phyloP scores from a whole-genome alignment of 176 grass and related monocot genomes.

The Oropetium thomaeum region DNA sequence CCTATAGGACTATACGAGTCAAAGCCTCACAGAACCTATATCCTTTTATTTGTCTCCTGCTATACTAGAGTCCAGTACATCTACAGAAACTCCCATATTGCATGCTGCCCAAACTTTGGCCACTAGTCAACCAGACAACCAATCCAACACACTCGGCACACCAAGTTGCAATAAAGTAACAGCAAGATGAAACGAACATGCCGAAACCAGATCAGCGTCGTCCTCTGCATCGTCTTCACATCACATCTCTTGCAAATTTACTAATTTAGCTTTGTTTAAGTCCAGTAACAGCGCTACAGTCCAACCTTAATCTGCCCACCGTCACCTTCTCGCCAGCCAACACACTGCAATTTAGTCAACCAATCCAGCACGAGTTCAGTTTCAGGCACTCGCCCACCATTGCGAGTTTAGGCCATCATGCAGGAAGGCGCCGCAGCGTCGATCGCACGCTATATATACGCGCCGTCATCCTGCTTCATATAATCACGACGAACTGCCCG shows the following conservation, averaged over 20 bases:
- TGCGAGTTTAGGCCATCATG: no score
- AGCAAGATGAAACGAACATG: slow-evolving; percentile 23
- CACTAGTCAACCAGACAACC: neutral
- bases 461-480: neutral
- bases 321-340: slow-evolving; percentile 9
- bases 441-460: slow-evolving; percentile 39
- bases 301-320: slow-evolving; percentile 34
- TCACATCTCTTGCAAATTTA: neutral
- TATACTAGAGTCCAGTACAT: neutral
- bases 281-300: neutral
- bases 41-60: neutral
- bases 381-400: neutral
- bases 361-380: slow-evolving; percentile 36
- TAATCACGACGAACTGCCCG: neutral
- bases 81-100: neutral
- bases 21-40: neutral
- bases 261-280: neutral
- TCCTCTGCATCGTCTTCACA: neutral
- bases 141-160: neutral
- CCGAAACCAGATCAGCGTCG: neutral
- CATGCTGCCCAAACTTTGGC: neutral
- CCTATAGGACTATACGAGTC: neutral
- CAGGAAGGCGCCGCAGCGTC: neutral
- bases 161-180: slow-evolving; percentile 30
- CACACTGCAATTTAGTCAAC: slow-evolving; percentile 32